Percentiles rank a stretch among this genome's conserved stretches.
Conservation (phyloP, 1,284 basidiomycete genomes). For the Puccinia sorghi region DNA sequence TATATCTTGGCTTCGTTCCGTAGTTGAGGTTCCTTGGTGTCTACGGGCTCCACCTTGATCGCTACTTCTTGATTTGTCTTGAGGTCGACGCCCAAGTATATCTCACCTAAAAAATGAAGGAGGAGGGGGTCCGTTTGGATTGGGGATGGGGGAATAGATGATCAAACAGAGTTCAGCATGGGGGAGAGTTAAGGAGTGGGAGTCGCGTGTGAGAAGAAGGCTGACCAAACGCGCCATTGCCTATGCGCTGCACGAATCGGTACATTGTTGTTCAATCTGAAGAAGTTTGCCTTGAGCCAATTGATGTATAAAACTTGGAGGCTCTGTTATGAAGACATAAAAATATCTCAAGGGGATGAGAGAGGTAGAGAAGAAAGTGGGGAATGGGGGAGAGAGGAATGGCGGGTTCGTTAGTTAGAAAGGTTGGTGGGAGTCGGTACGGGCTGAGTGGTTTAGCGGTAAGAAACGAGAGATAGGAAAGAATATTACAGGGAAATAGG, state of each 20-base stretch:
- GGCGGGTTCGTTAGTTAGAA: neutral
- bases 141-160: neutral
- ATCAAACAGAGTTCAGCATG: neutral
- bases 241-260: slow-evolving; percentile 34
- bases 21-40: slow-evolving; percentile 59
- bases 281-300: slow-evolving; percentile 7
- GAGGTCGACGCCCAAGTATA: slow-evolving; percentile 60
- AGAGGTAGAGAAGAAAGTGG: neutral
- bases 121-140: slow-evolving; percentile 53
- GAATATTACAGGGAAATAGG: slow-evolving; percentile 6
- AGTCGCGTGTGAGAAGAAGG: neutral
- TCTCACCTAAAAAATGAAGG: slow-evolving; percentile 56
- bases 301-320: neutral
- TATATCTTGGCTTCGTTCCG: slow-evolving; percentile 60
- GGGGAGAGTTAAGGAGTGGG: no score
- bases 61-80: slow-evolving; percentile 59
- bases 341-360: neutral
- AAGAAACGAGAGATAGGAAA: slow-evolving; percentile 1
- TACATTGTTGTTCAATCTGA: slow-evolving; percentile 26
- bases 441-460: neutral
- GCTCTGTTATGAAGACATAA: neutral
- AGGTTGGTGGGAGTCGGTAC: no score
- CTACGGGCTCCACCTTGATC: slow-evolving; percentile 59
- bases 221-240: slow-evolving; percentile 47
- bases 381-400: neutral